Conservation (phyloP, 2,329 filamentous ascomycete species). For the Gremmenia infestans region DNA sequence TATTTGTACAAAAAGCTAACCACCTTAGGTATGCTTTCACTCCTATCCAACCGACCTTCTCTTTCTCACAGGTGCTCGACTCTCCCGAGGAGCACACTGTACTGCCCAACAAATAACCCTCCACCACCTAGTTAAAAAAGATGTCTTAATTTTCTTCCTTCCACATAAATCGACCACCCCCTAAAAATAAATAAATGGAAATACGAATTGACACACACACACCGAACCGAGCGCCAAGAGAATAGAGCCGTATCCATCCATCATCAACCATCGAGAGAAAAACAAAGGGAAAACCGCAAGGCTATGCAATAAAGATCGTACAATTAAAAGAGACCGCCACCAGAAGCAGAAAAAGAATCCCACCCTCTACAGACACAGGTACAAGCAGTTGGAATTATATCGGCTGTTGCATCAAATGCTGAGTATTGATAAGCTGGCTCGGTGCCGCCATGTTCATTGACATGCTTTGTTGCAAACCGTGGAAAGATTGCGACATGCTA, state of each 20-base stretch:
- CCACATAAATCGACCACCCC: not conserved
- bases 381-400: slow-evolving; percentile 19
- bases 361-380: not conserved
- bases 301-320: slow-evolving; percentile 28
- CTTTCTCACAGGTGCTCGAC: not conserved
- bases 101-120: not conserved
- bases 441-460: slow-evolving; percentile 33
- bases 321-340: slow-evolving; percentile 15
- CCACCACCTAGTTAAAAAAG: not conserved
- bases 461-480: slow-evolving; percentile 18
- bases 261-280: not conserved
- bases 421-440: slow-evolving; percentile 33
- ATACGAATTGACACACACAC: no score
- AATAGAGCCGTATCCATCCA: not conserved
- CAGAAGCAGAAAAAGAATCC: no score
- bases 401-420: slow-evolving; percentile 33
- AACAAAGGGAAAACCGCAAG: slow-evolving; percentile 16
- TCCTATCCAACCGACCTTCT: not conserved
- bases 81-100: not conserved
- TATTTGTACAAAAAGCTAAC: not conserved
- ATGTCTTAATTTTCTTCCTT: not conserved
- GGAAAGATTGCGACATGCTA: slow-evolving; percentile 24
- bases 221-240: not conserved
- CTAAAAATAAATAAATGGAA: not conserved
- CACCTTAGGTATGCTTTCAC: not conserved